Evolutionary conservation across 75 land plant species (phyloP), one percentile per base, ranked within the genome.

Genomic region (Gnetum montanum): DNA sequence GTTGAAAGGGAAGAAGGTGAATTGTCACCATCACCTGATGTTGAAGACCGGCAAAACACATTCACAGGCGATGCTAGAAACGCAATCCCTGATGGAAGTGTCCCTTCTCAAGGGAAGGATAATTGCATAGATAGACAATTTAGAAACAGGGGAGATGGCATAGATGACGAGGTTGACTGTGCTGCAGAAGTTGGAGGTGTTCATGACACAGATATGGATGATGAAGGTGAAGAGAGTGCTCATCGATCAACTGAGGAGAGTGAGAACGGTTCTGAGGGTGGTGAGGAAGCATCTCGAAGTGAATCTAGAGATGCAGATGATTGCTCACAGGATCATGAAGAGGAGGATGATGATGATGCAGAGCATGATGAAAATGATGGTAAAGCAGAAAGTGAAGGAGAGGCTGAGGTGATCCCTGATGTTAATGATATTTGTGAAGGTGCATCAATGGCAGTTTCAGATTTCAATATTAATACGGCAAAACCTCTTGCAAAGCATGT

Each of bases 1-100:
- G 64, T 54, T 63, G 99, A 95, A 59, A 77, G 91, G 27, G 99
- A 94, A 73, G 98, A 95, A 57, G 96, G 99, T 54, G 96, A 95
- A 57, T 63, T 95, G 52, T 90, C 99, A 48, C 96, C 96, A 3
- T 75, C 76, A 40, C 82, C 83, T 34, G 91, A 95, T 43, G 60
- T 55, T 51, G 83, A 83, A 28, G 84, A 82, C 35, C 69, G 83
- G 60, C 78, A 75, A 54, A 67, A 69, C 66, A 59, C 57, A 28
- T 56, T 34, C 6, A 70, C 64, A 55, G 72, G 57, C 10, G 48
- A 67, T 53, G 46, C 63, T 67, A 28, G 48, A 27, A 26, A 57
- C 27, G 30, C 40, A 25, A 27, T 57, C 12, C 40, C 46, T 57
- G 65, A 31, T 31, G n/a, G 38, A 18, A 57, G 43, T 18, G 54